Evolutionary conservation across 805 yeast species (phyloP).

Genomic region (Schwanniomyces pseudopolymorphus): DNA sequence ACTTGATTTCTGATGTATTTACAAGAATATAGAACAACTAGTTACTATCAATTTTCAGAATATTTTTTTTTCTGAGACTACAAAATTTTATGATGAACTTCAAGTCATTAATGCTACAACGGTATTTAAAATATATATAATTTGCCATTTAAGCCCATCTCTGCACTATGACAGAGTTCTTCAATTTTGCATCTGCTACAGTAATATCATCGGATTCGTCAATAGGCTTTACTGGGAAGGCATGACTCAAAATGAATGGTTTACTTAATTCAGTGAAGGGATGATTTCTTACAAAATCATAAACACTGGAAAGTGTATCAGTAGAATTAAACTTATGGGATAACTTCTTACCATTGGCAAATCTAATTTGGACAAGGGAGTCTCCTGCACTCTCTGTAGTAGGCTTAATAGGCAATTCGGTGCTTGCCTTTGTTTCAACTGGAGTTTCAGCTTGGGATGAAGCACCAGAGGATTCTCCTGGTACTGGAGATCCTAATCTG

Average conservation of each 20-base stretch:
- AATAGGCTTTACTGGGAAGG: conserved; percentile 80
- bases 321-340: conserved; percentile 62
- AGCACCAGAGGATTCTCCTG: conserved; percentile 51
- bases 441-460: conserved; percentile 17
- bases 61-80: neutral
- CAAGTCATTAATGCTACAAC: neutral
- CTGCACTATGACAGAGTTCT: conserved; percentile 86
- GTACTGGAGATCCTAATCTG: conserved; percentile 86
- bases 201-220: conserved; percentile 50
- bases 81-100: neutral
- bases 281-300: conserved; percentile 58
- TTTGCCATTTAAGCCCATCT: conserved; percentile 56
- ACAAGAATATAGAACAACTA: neutral
- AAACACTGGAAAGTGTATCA: conserved; percentile 65
- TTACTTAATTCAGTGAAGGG: conserved; percentile 47
- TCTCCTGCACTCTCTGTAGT: conserved; percentile 52
- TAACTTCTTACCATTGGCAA: conserved; percentile 76
- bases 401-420: conserved; percentile 5
- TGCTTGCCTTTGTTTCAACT: conserved; percentile 11
- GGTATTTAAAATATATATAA: neutral
- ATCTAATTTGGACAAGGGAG: conserved; percentile 76
- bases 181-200: conserved; percentile 72
- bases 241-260: conserved; percentile 66
- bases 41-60: neutral
- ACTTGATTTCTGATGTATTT: neutral